Evolutionary conservation across 1,284 basidiomycete genomes (phyloP).

Genomic region (Vanrija humicola): DNA sequence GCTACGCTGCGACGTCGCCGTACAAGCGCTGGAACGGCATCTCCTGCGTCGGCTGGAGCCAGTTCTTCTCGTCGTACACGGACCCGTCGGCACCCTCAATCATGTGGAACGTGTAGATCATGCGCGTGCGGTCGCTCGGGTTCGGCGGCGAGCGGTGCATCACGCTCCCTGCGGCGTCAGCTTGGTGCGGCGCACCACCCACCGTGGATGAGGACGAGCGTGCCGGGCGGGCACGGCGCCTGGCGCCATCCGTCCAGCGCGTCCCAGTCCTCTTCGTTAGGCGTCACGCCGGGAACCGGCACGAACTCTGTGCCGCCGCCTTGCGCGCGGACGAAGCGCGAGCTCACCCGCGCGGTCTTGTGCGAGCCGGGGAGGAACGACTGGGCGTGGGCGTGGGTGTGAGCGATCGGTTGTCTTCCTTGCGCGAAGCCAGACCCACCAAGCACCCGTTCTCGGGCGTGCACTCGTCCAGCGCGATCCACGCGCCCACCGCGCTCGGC

Average conservation of each 20-base stretch:
- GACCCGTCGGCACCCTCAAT: conserved; percentile 48
- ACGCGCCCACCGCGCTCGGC: conserved; percentile 85
- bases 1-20: background rate
- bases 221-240: conserved; percentile 67
- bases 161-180: conserved; percentile 59
- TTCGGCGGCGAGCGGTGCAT: conserved; percentile 84
- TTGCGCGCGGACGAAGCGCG: conserved; percentile 74
- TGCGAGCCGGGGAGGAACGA: conserved; percentile 93
- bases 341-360: conserved; percentile 63
- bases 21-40: conserved; percentile 61
- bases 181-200: conserved; percentile 1
- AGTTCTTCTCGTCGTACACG: conserved; percentile 46
- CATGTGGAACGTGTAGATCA: conserved; percentile 90
- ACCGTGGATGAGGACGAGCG: conserved; percentile 76
- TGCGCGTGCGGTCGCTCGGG: conserved; percentile 63
- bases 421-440: too few species aligned
- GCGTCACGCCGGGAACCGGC: conserved; percentile 53
- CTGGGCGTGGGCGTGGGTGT: conserved; percentile 13
- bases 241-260: conserved; percentile 62
- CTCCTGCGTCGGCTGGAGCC: conserved; percentile 70
- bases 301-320: conserved; percentile 72
- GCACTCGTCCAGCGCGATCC: conserved; percentile 90
- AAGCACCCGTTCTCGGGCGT: conserved; percentile 80
- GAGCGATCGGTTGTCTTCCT: too few species aligned
- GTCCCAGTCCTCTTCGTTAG: conserved; percentile 54